phyloP scores from a whole-genome alignment of 1,139 yeast genomes.

The Sugiyamaella novakii region DNA sequence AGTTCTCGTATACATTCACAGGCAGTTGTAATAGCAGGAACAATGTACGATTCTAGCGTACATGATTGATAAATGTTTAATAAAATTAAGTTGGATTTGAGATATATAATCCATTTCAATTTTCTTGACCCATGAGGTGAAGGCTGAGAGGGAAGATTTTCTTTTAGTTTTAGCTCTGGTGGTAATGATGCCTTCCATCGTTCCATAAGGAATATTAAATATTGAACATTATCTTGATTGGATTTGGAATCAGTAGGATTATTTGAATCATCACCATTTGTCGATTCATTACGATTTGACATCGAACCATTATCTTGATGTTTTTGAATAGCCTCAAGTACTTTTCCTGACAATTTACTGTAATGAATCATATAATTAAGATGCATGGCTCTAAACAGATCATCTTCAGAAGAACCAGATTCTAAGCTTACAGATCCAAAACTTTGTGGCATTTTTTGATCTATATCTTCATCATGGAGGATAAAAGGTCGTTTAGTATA shows the following conservation, averaged over 20 bases:
- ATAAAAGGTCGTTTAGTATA: conserved; percentile 32
- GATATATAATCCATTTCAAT: conserved; percentile 30
- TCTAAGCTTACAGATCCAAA: conserved; percentile 19
- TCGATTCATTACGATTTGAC: neutral
- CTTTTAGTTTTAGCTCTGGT: conserved; percentile 26
- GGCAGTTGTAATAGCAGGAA: conserved; percentile 34
- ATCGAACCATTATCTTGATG: conserved; percentile 6
- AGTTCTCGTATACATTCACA: conserved; percentile 35
- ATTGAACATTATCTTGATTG: conserved; percentile 26
- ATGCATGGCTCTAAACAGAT: conserved; percentile 30
- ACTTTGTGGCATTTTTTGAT: conserved; percentile 29
- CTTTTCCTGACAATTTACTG: conserved; percentile 29
- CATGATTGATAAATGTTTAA: conserved; percentile 29
- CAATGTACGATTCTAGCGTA: conserved; percentile 23
- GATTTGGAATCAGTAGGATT: conserved; percentile 16
- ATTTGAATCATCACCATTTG: neutral
- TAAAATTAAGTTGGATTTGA: conserved; percentile 31
- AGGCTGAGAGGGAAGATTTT: conserved; percentile 17
- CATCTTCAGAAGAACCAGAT: conserved; percentile 27
- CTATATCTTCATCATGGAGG: conserved; percentile 33
- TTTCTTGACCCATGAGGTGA: conserved; percentile 29
- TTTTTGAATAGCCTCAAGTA: conserved; percentile 23
- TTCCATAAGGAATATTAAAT: conserved; percentile 25
- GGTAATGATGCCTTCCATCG: conserved; percentile 31
- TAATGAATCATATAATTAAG: conserved; percentile 34